Evolutionary conservation across 148 eudicot genomes (phyloP).

Genomic region (Persicaria maculosa): DNA sequence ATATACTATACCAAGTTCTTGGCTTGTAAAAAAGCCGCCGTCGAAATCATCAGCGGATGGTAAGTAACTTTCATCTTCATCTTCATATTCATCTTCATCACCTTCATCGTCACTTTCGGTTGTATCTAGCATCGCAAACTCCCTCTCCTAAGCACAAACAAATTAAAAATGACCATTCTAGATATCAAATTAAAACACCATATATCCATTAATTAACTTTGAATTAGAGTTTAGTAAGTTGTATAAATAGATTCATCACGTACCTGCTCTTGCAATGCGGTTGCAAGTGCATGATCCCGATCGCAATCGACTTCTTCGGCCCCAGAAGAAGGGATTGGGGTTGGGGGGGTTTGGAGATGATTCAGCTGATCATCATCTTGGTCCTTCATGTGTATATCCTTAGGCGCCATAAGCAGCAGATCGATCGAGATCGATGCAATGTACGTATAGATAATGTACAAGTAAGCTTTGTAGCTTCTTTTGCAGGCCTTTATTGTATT

Average conservation of each 20-base stretch:
- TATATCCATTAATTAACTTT: no score
- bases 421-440: no score
- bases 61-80: slow-evolving; percentile 22
- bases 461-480: no score
- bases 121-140: slow-evolving; percentile 27
- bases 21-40: slow-evolving; percentile 15
- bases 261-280: slow-evolving; percentile 36
- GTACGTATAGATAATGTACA: no score
- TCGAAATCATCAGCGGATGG: slow-evolving; percentile 16
- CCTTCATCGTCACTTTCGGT: slow-evolving; percentile 22
- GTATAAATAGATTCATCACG: no score
- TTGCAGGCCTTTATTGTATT: no score
- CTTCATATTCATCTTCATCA: slow-evolving; percentile 15
- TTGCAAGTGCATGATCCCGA: slow-evolving; percentile 36
- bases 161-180: no score
- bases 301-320: slow-evolving; percentile 28
- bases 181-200: no score
- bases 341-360: slow-evolving; percentile 15
- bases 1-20: slow-evolving; percentile 4
- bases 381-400: background rate
- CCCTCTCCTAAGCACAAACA: slow-evolving; percentile 16
- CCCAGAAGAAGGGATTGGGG: background rate
- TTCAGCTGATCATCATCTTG: slow-evolving; percentile 17
- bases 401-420: no score
- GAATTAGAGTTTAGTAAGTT: no score